Conservation (phyloP, 2,329 filamentous ascomycete genomes). For the Lasiodiplodia sp. region DNA sequence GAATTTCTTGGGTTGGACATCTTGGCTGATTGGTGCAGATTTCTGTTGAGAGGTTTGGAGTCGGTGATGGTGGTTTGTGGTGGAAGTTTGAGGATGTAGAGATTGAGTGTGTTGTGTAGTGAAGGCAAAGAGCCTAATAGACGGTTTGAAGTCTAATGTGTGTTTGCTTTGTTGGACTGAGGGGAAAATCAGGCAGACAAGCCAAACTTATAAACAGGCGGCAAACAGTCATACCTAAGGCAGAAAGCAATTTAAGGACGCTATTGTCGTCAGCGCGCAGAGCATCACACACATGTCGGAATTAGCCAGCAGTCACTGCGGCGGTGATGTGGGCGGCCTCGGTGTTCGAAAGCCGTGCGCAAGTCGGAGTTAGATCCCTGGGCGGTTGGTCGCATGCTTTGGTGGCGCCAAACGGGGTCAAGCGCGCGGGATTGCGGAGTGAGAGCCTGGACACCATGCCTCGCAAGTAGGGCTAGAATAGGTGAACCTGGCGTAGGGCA, state of each 20-base stretch:
- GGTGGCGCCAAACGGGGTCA: background rate
- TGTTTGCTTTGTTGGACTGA: background rate
- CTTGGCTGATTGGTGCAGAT: background rate
- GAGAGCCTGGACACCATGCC: background rate
- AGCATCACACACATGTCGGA: constrained; percentile 5
- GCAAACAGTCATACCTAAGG: constrained; percentile 19
- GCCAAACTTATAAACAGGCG: background rate
- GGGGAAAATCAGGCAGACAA: constrained; percentile 12
- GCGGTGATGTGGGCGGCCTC: constrained; percentile 3
- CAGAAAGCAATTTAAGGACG: background rate
- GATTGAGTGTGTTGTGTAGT: background rate
- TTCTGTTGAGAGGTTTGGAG: background rate
- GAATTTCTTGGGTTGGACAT: constrained; percentile 16
- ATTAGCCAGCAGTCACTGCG: background rate
- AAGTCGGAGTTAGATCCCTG: constrained; percentile 5
- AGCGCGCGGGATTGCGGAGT: background rate
- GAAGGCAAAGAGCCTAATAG: background rate
- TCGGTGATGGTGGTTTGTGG: background rate
- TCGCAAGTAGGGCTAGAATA: background rate
- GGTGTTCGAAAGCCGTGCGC: background rate
- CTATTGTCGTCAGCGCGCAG: no score
- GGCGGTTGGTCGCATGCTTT: background rate
- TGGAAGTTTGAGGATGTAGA: background rate
- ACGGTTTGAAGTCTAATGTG: no score
- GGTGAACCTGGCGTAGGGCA: background rate